Conservation (phyloP, 1,284 basidiomycete species). For the Caloboletus firmus region DNA sequence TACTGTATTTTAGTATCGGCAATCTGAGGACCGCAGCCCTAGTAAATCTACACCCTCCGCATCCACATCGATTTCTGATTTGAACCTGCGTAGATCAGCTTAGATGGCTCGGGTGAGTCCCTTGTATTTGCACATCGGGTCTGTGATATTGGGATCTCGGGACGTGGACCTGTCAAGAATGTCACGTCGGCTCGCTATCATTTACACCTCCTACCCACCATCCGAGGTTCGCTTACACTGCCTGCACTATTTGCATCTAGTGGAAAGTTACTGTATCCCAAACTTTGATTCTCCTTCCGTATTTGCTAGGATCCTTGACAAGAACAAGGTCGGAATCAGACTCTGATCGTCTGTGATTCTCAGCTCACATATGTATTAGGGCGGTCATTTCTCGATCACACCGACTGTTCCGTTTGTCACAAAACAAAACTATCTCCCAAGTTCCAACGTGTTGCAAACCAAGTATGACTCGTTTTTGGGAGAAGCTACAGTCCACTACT, state of each 20-base stretch:
- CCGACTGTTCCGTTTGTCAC: constrained; percentile 66
- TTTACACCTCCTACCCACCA: background rate
- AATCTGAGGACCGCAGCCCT: constrained; percentile 81
- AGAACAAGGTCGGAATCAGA: constrained; percentile 57
- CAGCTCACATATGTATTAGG: constrained; percentile 42
- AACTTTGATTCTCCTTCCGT: constrained; percentile 92
- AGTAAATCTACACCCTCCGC: constrained; percentile 35
- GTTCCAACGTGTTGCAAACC: constrained; percentile 84
- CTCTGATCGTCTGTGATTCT: background rate
- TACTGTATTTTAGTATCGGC: constrained; percentile 55
- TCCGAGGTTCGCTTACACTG: constrained; percentile 1
- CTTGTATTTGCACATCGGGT: background rate
- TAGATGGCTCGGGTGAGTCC: constrained; percentile 73
- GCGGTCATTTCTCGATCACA: constrained; percentile 89
- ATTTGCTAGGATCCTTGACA: constrained; percentile 85
- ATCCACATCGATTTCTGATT: constrained; percentile 8
- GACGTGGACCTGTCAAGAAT: background rate
- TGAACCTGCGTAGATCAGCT: constrained; percentile 51
- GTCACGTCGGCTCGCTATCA: background rate
- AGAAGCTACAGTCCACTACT: background rate
- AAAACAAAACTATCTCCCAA: constrained; percentile 87
- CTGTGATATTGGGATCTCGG: background rate
- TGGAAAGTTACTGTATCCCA: constrained; percentile 88
- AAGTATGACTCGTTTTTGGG: constrained; percentile 45
- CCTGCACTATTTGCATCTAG: constrained; percentile 36